Evolutionary conservation across 169 alveolate genomes (phyloP), one percentile per base, ranked within the genome.

Genomic region (Eimeria necatrix): DNA sequence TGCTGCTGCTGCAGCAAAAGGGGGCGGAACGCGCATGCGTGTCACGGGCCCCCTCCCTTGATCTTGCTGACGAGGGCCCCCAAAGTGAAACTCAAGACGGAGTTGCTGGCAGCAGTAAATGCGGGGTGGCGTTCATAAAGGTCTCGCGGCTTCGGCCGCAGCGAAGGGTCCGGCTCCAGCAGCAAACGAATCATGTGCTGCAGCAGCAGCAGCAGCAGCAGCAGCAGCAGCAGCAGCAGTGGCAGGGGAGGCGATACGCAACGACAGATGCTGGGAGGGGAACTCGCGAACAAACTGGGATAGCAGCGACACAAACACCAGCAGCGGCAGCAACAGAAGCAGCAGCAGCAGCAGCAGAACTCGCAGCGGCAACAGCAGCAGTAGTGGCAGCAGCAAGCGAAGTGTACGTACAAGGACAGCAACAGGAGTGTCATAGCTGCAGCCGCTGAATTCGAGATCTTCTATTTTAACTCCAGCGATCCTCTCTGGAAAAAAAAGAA

Each of bases 361-460:
- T n/a, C n/a, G n/a, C n/a, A n/a, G n/a, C n/a, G n/a, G n/a, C n/a
- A n/a, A n/a, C n/a, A n/a, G n/a, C 16, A 7, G 24, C 26, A 76
- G 22, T 6, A 16, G 86, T 8, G n/a, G 22, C 16, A 7, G 26
- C 7, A 26, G 32, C 14, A 3, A 9, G 7, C 24, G 18, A 56
- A 3, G 41, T 49, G 2, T 56, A 46, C 64, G 24, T 18, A 84
- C 92, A 18, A 84, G 14, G 4, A 84, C 32, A 6, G 92, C 92
- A 0, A 56, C 60, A n/a, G 92, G 92, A 46, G 53, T 84, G 73
- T 60, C 59, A 0, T 56, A 78, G 9, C 76, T 18, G 92, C 92
- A 84, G 78, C 20, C 56, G 24, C 48, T 5, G 26, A 84, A 84
- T 18, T 84, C 73, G 52, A 84, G 56, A 7, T 84, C 92, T 6